Percentiles rank a stretch among this genome's conserved stretches.
Evolutionary conservation across 2,329 filamentous ascomycete genomes (phyloP).

Genomic region (Xenoacremonium recifei): DNA sequence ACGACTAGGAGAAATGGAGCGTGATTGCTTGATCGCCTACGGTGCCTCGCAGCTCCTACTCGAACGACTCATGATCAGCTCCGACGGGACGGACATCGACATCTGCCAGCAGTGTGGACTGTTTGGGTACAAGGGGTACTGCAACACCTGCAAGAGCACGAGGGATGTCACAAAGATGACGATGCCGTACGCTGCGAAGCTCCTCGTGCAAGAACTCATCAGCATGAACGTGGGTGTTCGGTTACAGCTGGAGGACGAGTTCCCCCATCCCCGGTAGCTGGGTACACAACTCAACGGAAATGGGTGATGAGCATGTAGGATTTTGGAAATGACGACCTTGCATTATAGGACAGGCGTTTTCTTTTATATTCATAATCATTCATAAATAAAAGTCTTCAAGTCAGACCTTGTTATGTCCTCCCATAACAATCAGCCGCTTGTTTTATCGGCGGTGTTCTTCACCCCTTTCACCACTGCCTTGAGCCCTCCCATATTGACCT

Average conservation of each 20-base stretch:
- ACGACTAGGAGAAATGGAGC: constrained; percentile 96
- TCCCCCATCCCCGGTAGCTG: constrained; percentile 60
- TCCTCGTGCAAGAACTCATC: constrained; percentile 91
- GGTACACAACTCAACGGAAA: too few species aligned
- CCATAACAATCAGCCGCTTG: too few species aligned
- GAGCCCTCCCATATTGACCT: constrained; percentile 68
- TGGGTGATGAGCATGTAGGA: constrained; percentile 1
- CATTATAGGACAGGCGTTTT: constrained; percentile 17
- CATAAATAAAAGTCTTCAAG: too few species aligned
- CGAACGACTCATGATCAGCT: constrained; percentile 91
- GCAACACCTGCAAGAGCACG: constrained; percentile 85
- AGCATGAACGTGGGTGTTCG: constrained; percentile 98
- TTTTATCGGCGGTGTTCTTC: background rate
- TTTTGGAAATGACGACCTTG: constrained; percentile 3
- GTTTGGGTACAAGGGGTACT: constrained; percentile 95
- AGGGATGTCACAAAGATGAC: constrained; percentile 87
- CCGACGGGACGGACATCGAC: constrained; percentile 86
- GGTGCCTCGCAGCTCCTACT: constrained; percentile 89
- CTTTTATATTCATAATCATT: constrained; percentile 8
- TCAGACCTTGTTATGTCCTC: too few species aligned
- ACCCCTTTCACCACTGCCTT: constrained; percentile 27
- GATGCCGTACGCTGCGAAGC: constrained; percentile 95
- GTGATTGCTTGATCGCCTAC: constrained; percentile 96
- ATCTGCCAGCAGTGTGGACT: constrained; percentile 92
- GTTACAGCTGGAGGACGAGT: constrained; percentile 90